Evolutionary conservation across 2,329 filamentous ascomycete genomes (phyloP).

Genomic region (Hypoxylon sp.): DNA sequence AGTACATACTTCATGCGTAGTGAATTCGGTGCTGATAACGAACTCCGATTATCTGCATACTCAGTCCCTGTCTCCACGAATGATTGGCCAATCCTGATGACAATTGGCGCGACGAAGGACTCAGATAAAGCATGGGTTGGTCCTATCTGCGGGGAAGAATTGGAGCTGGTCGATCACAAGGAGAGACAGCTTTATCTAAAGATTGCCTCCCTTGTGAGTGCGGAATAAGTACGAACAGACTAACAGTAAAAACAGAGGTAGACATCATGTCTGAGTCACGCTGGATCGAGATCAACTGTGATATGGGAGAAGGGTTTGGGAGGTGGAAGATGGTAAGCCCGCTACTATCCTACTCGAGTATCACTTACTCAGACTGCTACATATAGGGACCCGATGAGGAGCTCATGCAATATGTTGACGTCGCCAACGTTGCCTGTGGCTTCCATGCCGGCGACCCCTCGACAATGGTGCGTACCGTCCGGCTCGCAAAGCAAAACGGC

Average conservation of each 20-base stretch:
- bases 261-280: conserved; percentile 6
- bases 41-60: not conserved
- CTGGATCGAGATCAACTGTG: conserved; percentile 55
- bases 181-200: no score
- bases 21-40: no score
- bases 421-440: conserved; percentile 69
- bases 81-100: conserved; percentile 9
- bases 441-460: conserved; percentile 68
- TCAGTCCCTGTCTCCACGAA: not conserved
- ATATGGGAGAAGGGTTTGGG: conserved; percentile 63
- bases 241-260: not conserved
- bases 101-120: not conserved
- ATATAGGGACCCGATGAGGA: conserved; percentile 65
- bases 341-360: not conserved
- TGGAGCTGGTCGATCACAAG: no score
- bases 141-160: conserved; percentile 18
- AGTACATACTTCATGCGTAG: no score
- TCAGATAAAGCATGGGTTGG: not conserved
- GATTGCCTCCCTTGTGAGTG: no score
- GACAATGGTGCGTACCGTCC: conserved; percentile 70
- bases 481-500: conserved; percentile 63
- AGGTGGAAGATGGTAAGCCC: conserved; percentile 49
- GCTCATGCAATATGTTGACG: conserved; percentile 67
- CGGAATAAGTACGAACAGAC: no score
- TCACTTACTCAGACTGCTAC: not conserved